Evolutionary conservation across 164 flowering plant species (phyloP).

Genomic region (Nelumbo lutea): DNA sequence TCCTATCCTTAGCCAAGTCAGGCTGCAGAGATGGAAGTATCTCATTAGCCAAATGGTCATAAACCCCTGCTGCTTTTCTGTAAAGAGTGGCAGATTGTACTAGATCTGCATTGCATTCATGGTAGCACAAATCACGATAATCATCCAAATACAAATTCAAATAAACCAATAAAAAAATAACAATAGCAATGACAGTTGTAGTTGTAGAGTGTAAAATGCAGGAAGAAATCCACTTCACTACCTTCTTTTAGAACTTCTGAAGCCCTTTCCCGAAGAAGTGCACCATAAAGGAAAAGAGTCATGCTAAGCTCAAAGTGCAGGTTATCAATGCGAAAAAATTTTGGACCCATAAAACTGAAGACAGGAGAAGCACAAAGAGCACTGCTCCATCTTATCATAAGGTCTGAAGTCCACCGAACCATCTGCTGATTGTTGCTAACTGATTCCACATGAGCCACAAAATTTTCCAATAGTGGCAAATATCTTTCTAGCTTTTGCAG

Average conservation of each 20-base stretch:
- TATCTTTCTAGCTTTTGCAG: slow-evolving; percentile 52
- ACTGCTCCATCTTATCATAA: slow-evolving; percentile 59
- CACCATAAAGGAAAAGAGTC: slow-evolving; percentile 60
- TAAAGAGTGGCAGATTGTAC: slow-evolving; percentile 49
- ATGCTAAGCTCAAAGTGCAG: slow-evolving; percentile 54
- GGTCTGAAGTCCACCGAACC: slow-evolving; percentile 36
- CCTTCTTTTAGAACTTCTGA: slow-evolving; percentile 42
- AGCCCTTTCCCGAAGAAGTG: slow-evolving; percentile 51
- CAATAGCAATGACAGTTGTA: not conserved
- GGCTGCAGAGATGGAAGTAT: slow-evolving; percentile 36
- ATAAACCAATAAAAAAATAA: not conserved
- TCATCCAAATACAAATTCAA: not conserved
- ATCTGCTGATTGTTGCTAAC: slow-evolving; percentile 19
- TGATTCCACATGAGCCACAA: slow-evolving; percentile 34
- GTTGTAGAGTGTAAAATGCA: too few relatives aligned
- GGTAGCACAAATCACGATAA: slow-evolving; percentile 1
- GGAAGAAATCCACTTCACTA: slow-evolving; percentile 10
- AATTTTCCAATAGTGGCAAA: slow-evolving; percentile 55
- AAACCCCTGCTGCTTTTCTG: slow-evolving; percentile 74
- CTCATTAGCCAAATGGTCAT: slow-evolving; percentile 40
- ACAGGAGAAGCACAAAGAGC: slow-evolving; percentile 37
- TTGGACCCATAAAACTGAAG: slow-evolving; percentile 32
- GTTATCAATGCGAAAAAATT: slow-evolving; percentile 39
- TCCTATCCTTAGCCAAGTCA: slow-evolving; percentile 34
- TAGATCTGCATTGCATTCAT: slow-evolving; percentile 37